A percentile compares a stretch with the other conserved stretches of the same genome.
These are phyloP conservation scores for Trametes cubensis DNA, from an alignment of 768 basidiomycete genomes.

Conservation along the genomic window DNA sequence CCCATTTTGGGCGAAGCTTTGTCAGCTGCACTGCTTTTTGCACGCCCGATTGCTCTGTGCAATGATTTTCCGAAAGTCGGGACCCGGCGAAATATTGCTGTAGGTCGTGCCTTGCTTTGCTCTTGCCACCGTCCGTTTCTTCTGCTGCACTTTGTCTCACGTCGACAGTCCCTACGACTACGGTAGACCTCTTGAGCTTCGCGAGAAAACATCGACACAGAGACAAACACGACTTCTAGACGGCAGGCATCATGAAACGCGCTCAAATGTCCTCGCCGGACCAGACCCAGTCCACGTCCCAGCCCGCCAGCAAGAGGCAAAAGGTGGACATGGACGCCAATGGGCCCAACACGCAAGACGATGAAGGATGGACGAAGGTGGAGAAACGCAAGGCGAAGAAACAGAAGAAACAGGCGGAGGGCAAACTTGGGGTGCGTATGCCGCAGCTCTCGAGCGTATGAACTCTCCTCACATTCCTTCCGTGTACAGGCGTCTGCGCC, in stretches of 20 bases:
- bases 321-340: neutral
- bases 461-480: slow-evolving; percentile 20
- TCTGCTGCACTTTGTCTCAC: too few relatives aligned
- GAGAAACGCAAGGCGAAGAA: slow-evolving; percentile 77
- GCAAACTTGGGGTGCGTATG: slow-evolving; percentile 62
- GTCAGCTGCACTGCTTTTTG: neutral
- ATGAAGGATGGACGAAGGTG: slow-evolving; percentile 65
- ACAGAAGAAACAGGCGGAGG: slow-evolving; percentile 51
- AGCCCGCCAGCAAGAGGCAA: slow-evolving; percentile 3
- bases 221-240: neutral
- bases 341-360: slow-evolving; percentile 24
- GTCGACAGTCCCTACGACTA: too few relatives aligned
- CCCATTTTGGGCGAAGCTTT: neutral
- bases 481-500: slow-evolving; percentile 54
- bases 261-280: slow-evolving; percentile 3
- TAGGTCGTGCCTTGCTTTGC: too few relatives aligned
- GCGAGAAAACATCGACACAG: too few relatives aligned
- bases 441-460: neutral
- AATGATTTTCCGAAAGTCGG: too few relatives aligned
- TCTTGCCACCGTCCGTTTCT: too few relatives aligned
- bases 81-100: too few relatives aligned
- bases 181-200: too few relatives aligned
- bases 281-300: neutral
- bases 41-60: neutral
- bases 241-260: slow-evolving; percentile 2